Conservation (phyloP, 2,329 filamentous ascomycete genomes). For the Corinectria fuckeliana region DNA sequence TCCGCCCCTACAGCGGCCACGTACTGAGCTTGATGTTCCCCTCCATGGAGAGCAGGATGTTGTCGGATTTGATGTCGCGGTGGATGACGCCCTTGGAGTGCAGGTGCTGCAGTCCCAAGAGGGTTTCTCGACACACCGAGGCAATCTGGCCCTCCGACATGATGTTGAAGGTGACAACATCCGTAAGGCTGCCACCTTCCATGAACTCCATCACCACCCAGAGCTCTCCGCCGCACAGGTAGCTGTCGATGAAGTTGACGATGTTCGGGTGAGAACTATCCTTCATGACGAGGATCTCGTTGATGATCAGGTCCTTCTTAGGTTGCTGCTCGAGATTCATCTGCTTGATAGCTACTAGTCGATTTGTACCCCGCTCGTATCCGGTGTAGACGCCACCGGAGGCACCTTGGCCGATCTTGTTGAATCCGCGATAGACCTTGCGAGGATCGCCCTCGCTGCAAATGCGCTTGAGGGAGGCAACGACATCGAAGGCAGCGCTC, state of each 20-base stretch:
- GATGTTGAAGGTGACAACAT: slow-evolving; percentile 98
- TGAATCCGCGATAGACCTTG: slow-evolving; percentile 83
- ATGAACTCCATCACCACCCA: slow-evolving; percentile 99
- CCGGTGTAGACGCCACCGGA: slow-evolving; percentile 96
- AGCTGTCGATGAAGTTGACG: slow-evolving; percentile 99
- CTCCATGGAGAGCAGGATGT: slow-evolving; percentile 90
- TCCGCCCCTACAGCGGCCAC: slow-evolving; percentile 43
- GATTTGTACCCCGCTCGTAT: slow-evolving; percentile 82
- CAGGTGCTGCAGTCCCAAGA: slow-evolving; percentile 90
- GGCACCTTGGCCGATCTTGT: slow-evolving; percentile 96
- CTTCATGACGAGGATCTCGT: slow-evolving; percentile 99
- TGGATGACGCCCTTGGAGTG: slow-evolving; percentile 99
- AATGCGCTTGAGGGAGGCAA: slow-evolving; percentile 83
- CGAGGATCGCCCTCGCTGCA: slow-evolving; percentile 91
- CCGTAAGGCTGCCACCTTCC: slow-evolving; percentile 96
- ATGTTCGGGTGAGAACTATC: slow-evolving; percentile 98
- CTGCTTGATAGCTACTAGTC: slow-evolving; percentile 96
- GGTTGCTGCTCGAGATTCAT: slow-evolving; percentile 99
- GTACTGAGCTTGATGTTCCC: slow-evolving; percentile 97
- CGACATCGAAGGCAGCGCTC: slow-evolving; percentile 81
- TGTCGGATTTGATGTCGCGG: slow-evolving; percentile 98
- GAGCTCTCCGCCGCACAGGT: slow-evolving; percentile 84
- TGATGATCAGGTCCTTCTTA: slow-evolving; percentile 99
- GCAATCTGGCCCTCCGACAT: slow-evolving; percentile 99
- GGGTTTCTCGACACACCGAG: slow-evolving; percentile 90